Evolutionary conservation across 257 asterid genomes (phyloP).

Genomic region (Solanum chiquidenum): DNA sequence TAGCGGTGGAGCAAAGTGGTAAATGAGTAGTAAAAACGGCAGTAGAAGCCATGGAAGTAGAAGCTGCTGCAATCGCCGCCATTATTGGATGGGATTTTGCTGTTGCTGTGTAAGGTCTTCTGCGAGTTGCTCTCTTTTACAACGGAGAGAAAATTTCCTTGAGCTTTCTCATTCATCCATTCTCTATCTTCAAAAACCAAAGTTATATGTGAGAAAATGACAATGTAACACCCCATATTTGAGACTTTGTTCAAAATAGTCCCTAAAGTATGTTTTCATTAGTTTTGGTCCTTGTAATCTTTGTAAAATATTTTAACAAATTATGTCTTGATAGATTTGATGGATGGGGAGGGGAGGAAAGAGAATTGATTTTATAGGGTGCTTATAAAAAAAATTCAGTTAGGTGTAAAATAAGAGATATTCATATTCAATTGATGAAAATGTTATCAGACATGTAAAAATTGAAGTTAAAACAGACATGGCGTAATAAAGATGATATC

Average conservation of each 20-base stretch:
- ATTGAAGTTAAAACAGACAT: too few species aligned
- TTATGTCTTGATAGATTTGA: not conserved
- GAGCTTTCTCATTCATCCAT: not conserved
- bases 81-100: not conserved
- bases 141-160: not conserved
- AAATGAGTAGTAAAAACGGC: not conserved
- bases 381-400: too few species aligned
- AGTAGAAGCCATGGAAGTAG: not conserved
- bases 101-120: not conserved
- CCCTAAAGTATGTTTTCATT: not conserved
- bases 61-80: not conserved
- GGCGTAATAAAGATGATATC: accelerated
- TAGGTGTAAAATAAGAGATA: too few species aligned
- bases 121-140: not conserved
- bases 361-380: too few species aligned
- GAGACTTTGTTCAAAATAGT: not conserved
- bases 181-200: not conserved
- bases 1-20: not conserved
- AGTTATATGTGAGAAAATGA: not conserved
- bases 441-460: not conserved
- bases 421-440: too few species aligned
- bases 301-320: too few species aligned
- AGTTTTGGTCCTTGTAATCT: not conserved
- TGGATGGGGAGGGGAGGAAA: too few species aligned
- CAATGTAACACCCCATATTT: not conserved